Evolutionary conservation across 2,329 filamentous ascomycete species (phyloP), one percentile per base, ranked within the genome.

Genomic region (Xylaria sp.): DNA sequence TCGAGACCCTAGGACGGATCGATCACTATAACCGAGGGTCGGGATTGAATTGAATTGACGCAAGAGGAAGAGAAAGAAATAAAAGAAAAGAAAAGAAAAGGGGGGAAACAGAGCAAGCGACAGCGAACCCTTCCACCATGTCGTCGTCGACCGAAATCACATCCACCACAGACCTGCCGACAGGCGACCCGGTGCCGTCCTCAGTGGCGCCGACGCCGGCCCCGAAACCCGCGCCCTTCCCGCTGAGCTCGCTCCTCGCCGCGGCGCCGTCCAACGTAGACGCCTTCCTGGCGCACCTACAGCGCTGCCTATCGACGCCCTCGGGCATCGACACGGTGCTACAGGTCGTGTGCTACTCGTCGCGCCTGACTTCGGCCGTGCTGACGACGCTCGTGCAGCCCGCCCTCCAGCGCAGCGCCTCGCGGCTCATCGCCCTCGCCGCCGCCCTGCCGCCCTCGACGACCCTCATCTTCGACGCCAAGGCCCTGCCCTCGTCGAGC

Each of bases 281-380:
- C 76, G 82, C 80, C 78, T 86, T 88, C 77, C 79, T 90, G 70
- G 77, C 83, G 29, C 85, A 86, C 78, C 83, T 90, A 58, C 82
- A 85, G 76, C 89, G 89, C 72, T 88, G 92, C 77, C 84, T 93
- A 74, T 86, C 88, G 71, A 91, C 90, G 10, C 88, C 91, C 53
- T 80, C 86, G 42, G 91, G 92, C 76, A 88, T 91, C 78, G 92
- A 94, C 81, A 86, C 87, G 58, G 84, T 90, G 70, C 88, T 94
- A 74, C 86, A 91, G 71, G 88, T 91, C 73, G 78, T 90, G 70
- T 88, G 90, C 81, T 95, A 94, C 83, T 81, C 85, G 68, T 85
- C 90, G 63, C 89, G 88, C 69, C 80, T 90, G 63, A 75, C 83
- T 59, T 84, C 85, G 69, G 81, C 84, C 29, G 73, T 85, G 27